Percentiles rank a stretch among this genome's conserved stretches.
Conservation (phyloP, 441 rosid genomes). For the Mallotus japonicus region DNA sequence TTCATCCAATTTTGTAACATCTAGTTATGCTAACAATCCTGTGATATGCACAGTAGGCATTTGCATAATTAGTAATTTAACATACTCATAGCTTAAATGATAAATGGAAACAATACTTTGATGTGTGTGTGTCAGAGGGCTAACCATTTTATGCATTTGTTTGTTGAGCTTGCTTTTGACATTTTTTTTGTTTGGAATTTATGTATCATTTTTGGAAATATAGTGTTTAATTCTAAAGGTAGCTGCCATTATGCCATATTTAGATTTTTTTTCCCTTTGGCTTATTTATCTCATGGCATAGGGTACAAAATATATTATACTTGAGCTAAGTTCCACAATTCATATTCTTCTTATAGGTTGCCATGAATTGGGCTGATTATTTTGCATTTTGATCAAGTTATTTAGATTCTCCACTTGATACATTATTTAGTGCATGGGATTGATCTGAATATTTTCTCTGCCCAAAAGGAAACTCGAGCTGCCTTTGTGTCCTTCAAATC, state of each 20-base stretch:
- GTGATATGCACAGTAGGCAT: not conserved
- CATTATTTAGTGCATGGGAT: constrained; percentile 14
- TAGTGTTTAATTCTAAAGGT: not conserved
- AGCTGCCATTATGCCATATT: not conserved
- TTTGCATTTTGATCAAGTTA: not conserved
- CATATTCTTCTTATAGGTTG: constrained; percentile 3
- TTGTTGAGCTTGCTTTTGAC: not conserved
- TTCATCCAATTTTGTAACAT: not conserved
- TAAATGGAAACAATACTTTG: not conserved
- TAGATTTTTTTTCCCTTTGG: not conserved
- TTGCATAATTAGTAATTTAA: not conserved
- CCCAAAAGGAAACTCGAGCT: constrained; percentile 77
- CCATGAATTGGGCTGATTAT: not conserved
- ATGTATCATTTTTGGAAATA: not conserved
- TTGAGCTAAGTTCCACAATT: constrained; percentile 9
- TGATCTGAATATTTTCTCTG: constrained; percentile 27
- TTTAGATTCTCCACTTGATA: not conserved
- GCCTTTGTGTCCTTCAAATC: constrained; percentile 97
- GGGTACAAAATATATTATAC: not conserved
- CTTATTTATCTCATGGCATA: not conserved
- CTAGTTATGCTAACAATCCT: not conserved
- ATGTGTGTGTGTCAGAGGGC: not conserved
- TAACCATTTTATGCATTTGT: not conserved
- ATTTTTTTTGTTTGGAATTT: not conserved
- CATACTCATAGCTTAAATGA: not conserved